phyloP scores from a whole-genome alignment of 2,329 filamentous ascomycete genomes.

The Leptographium lundbergii region DNA sequence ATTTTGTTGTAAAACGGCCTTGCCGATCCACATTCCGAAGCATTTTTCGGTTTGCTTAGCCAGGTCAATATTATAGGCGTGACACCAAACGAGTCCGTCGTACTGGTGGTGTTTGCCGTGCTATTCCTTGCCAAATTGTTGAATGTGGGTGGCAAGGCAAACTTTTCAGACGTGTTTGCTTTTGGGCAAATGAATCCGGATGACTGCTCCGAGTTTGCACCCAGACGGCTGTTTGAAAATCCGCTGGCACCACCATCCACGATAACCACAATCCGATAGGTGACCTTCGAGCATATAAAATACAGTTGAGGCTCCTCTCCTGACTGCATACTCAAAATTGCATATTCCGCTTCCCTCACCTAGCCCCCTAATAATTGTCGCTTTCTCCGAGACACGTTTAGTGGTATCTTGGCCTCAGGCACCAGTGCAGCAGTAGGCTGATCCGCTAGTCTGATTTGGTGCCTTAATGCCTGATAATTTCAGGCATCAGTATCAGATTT shows the following conservation, averaged over 20 bases:
- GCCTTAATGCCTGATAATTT: slow-evolving; percentile 6
- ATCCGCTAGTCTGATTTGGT: neutral
- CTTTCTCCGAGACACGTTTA: neutral
- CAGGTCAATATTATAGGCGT: neutral
- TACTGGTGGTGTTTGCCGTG: neutral
- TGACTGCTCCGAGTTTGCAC: neutral
- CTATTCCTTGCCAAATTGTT: neutral
- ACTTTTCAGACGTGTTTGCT: neutral
- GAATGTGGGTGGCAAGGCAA: neutral
- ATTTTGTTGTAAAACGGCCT: neutral
- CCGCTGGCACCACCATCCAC: neutral
- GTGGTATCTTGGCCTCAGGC: neutral
- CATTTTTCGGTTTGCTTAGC: neutral
- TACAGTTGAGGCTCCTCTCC: neutral
- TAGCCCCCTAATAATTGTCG: neutral
- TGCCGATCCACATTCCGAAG: neutral
- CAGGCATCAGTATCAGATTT: slow-evolving; percentile 13
- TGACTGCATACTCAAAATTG: neutral
- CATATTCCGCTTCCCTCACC: neutral
- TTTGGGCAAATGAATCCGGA: neutral
- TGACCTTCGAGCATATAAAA: neutral
- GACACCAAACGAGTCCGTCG: neutral
- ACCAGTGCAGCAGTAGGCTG: neutral
- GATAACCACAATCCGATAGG: neutral
- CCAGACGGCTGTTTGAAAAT: neutral